Base-by-base conservation (phyloP, 2,329 filamentous ascomycete genomes). In the Sphaerulina vaccinii region DNA sequence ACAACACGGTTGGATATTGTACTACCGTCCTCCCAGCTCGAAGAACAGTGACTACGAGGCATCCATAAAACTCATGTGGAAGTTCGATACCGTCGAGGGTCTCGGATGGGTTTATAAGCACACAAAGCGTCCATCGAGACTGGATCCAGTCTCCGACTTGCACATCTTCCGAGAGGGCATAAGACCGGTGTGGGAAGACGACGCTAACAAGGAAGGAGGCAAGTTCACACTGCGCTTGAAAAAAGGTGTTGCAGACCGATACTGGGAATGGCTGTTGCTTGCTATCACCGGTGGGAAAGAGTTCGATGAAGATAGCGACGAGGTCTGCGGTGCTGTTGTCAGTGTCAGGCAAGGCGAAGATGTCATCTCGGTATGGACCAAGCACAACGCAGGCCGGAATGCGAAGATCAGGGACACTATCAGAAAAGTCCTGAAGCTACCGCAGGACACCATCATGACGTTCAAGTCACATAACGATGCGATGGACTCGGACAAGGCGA, bases 1-100 rank as follows among this genome's bases (percentile, higher is more conserved):
- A 64, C 90, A 88, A 73, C 85, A 90, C 71, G 86, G 85, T 58
- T 99, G 93, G 93, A 86, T 95, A 27, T 90, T 97, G 70, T 97
- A 93, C 90, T 99, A 95, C 73, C 84, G 93, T 54, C 93, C 93
- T 33, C 93, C 93, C 43, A 96, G 95, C 64, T 91, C 90, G 61
- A 99, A 99, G 75, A 93, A 92, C 60, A 92, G 93, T 66, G 92
- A 97, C 72, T 99, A 99, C 71, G 93, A 99, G 71, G 96, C 97
- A 73, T 97, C 92, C 5, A 85, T 95, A 56, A 87, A 93, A 65
- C 83, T 90, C 33, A 84, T 97, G 67, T 92, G 89, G 63, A 81
- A 82, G 50, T 88, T 95, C 66, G 80, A 81, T 54, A 90, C 88
- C 5, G 90, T 83, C 43, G 90, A 97, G 73, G 88, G 93, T 54